Evolutionary conservation across 805 yeast genomes (phyloP).

Genomic region (Candida boleticola): DNA sequence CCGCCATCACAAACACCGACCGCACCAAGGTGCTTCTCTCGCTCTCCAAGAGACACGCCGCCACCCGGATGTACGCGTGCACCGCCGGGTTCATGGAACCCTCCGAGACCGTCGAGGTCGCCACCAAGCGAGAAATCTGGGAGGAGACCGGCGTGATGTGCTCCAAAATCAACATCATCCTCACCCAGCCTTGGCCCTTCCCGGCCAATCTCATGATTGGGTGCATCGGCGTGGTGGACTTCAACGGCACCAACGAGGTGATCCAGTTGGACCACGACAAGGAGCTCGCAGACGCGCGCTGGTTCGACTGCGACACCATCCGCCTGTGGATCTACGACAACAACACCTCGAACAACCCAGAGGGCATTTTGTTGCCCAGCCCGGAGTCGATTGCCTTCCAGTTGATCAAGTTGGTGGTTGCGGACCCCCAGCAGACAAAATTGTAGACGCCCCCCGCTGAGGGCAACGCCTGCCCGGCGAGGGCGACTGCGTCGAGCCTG

Average conservation of each 20-base stretch:
- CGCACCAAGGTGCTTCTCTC: constrained; percentile 68
- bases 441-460: not conserved
- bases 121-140: constrained; percentile 87
- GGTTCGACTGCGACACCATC: constrained; percentile 68
- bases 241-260: constrained; percentile 60
- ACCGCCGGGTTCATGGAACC: constrained; percentile 97
- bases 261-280: constrained; percentile 79
- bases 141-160: constrained; percentile 89
- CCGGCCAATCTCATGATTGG: constrained; percentile 95
- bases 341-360: constrained; percentile 26
- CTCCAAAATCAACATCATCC: constrained; percentile 53
- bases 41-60: constrained; percentile 59
- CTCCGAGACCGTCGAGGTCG: constrained; percentile 85
- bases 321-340: constrained; percentile 33
- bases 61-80: constrained; percentile 65
- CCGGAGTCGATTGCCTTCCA: constrained; percentile 42
- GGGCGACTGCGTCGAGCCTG: not conserved
- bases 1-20: constrained; percentile 66
- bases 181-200: constrained; percentile 97
- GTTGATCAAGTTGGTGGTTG: constrained; percentile 42
- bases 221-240: constrained; percentile 76
- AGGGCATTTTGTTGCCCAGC: constrained; percentile 42
- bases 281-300: constrained; percentile 80
- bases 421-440: constrained; percentile 13
- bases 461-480: not conserved